Evolutionary conservation across 257 asterid genomes (phyloP).

Genomic region (Solanum chaucha): DNA sequence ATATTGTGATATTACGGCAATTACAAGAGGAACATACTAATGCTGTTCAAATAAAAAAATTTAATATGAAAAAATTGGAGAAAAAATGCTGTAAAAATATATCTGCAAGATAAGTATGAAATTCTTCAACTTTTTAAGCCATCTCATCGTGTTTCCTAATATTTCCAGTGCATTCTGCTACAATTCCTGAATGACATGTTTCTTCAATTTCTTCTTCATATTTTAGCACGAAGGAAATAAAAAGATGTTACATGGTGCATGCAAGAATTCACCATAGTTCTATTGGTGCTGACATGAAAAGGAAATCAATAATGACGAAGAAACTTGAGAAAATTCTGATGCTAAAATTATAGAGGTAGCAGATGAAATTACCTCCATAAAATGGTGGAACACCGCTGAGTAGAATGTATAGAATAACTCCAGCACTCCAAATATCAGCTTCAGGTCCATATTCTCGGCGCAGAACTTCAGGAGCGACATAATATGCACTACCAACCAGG

Average conservation of each 20-base stretch:
- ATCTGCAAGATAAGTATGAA: background rate
- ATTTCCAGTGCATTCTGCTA: background rate
- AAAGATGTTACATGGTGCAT: background rate
- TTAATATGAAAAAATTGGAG: background rate
- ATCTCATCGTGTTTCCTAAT: background rate
- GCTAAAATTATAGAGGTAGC: background rate
- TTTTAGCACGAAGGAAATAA: background rate
- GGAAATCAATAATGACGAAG: background rate
- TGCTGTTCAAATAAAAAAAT: background rate
- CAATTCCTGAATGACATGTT: background rate
- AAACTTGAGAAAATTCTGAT: background rate
- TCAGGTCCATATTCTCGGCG: conserved; percentile 68
- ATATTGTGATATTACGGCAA: background rate
- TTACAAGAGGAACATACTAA: background rate
- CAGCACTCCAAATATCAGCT: conserved; percentile 94
- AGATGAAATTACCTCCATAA: conserved; percentile 67
- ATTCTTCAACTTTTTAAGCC: background rate
- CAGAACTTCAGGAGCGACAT: conserved; percentile 87
- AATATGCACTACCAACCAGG: conserved; percentile 88
- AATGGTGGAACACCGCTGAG: conserved; percentile 91
- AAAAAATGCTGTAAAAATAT: background rate
- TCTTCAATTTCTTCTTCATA: background rate
- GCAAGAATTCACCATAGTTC: background rate
- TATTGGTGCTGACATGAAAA: background rate
- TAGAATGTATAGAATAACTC: conserved; percentile 71